Percentiles rank a stretch among this genome's conserved stretches.
These are phyloP conservation scores for Rhodotorula sp. DNA, from an alignment of 1,284 basidiomycete genomes.

Conservation along the genomic window DNA sequence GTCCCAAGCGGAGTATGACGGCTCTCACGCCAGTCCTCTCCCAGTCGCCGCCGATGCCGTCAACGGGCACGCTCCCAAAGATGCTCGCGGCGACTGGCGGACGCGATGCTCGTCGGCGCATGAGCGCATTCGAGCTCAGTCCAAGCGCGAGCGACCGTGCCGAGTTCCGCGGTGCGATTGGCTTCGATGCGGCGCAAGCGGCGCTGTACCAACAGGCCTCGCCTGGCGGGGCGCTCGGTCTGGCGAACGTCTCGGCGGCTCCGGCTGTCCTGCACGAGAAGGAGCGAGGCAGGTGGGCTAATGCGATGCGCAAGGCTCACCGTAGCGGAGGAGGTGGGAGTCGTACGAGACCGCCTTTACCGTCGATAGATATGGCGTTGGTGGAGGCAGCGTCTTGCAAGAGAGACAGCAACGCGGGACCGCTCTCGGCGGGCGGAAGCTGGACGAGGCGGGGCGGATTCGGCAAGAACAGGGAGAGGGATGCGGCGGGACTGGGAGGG, in stretches of 20 bases:
- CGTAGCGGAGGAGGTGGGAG: not conserved
- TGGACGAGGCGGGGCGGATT: constrained; percentile 6
- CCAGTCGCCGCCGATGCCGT: not conserved
- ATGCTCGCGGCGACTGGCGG: not conserved
- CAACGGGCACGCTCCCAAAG: not conserved
- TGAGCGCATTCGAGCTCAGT: constrained; percentile 27
- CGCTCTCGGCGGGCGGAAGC: constrained; percentile 22
- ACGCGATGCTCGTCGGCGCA: constrained; percentile 24
- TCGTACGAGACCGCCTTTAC: constrained; percentile 10
- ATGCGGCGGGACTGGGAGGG: constrained; percentile 6
- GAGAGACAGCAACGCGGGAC: not conserved
- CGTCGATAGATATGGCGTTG: constrained; percentile 31
- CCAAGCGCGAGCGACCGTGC: constrained; percentile 2
- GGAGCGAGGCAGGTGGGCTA: constrained; percentile 24
- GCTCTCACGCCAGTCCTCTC: not conserved
- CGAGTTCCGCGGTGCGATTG: constrained; percentile 21
- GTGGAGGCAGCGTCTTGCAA: constrained; percentile 11
- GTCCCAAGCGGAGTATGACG: constrained; percentile 31
- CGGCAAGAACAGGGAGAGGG: not conserved
- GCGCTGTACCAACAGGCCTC: not conserved
- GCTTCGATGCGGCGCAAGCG: constrained; percentile 9
- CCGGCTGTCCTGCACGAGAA: not conserved
- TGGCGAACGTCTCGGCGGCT: not conserved
- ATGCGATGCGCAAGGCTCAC: constrained; percentile 26
- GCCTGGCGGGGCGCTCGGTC: not conserved